A percentile compares a stretch with the other conserved stretches of the same genome.
Conservation (phyloP, 352 stramenopile species). For the Phytophthora foliorum region DNA sequence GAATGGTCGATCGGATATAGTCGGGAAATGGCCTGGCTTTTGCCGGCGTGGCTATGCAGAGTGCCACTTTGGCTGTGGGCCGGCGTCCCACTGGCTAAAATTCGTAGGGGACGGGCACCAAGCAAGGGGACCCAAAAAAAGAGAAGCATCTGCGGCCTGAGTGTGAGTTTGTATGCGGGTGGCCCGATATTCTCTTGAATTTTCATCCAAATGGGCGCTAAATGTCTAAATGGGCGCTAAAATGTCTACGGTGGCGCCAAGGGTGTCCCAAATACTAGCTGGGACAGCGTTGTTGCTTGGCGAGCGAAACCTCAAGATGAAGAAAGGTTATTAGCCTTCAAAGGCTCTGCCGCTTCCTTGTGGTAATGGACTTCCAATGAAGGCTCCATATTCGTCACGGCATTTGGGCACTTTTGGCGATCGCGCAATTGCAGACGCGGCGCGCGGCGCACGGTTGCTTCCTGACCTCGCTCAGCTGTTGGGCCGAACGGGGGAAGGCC, state of each 20-base stretch:
- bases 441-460: background rate
- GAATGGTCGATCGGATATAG: background rate
- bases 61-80: conserved; percentile 5
- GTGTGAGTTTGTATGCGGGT: conserved; percentile 6
- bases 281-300: no score
- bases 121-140: background rate
- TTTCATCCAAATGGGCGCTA: conserved; percentile 21
- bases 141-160: background rate
- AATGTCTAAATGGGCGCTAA: background rate
- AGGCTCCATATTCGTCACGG: background rate
- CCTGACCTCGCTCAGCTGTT: conserved; percentile 22
- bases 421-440: conserved; percentile 3
- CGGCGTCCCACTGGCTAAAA: conserved; percentile 20
- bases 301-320: background rate
- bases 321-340: background rate
- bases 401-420: conserved; percentile 4
- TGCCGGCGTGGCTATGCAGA: conserved; percentile 17
- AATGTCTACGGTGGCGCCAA: no score
- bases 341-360: background rate
- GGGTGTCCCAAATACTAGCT: no score
- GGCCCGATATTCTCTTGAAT: background rate
- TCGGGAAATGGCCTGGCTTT: conserved; percentile 9
- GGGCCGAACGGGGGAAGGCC: conserved; percentile 13
- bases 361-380: background rate
- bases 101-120: conserved; percentile 7